Evolutionary conservation across 2,329 filamentous ascomycete species (phyloP).

Genomic region (Hortaea werneckii): DNA sequence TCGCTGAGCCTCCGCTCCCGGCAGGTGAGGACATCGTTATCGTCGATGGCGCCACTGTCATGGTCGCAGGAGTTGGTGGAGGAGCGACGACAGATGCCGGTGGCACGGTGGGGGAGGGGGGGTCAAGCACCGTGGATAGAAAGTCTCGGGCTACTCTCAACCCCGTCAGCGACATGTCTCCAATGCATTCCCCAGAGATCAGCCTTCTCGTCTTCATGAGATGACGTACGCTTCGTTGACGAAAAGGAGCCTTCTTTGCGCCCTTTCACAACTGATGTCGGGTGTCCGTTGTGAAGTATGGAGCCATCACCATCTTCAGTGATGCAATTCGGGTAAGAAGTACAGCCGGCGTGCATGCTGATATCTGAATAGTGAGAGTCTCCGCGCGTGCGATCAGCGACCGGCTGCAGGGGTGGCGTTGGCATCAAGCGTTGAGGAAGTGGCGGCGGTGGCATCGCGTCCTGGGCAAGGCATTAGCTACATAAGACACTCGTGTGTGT

Average conservation of each 20-base stretch:
- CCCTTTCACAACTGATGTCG: slow-evolving; percentile 14
- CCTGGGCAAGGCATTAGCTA: background rate
- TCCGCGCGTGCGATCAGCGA: slow-evolving; percentile 9
- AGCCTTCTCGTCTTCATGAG: background rate
- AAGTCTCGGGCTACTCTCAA: slow-evolving; percentile 17
- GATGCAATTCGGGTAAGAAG: slow-evolving; percentile 20
- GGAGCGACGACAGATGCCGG: background rate
- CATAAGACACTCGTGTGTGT: background rate
- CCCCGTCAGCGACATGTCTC: slow-evolving; percentile 2
- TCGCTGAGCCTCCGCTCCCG: slow-evolving; percentile 3
- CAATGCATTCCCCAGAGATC: background rate
- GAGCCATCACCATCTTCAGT: slow-evolving; percentile 17
- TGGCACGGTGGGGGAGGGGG: slow-evolving; percentile 3
- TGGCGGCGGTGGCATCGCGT: slow-evolving; percentile 18
- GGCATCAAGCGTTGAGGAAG: slow-evolving; percentile 8
- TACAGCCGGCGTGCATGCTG: slow-evolving; percentile 26
- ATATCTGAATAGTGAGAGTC: slow-evolving; percentile 21
- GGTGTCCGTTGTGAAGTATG: slow-evolving; percentile 12
- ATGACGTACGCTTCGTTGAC: slow-evolving; percentile 7
- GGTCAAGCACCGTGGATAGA: slow-evolving; percentile 15
- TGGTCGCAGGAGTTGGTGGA: background rate
- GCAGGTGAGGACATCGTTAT: slow-evolving; percentile 8
- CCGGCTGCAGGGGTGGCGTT: background rate
- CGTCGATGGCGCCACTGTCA: background rate
- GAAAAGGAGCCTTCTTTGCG: slow-evolving; percentile 17